phyloP scores from a whole-genome alignment of 345 rosid genomes.

The Gossypium thurberi region DNA sequence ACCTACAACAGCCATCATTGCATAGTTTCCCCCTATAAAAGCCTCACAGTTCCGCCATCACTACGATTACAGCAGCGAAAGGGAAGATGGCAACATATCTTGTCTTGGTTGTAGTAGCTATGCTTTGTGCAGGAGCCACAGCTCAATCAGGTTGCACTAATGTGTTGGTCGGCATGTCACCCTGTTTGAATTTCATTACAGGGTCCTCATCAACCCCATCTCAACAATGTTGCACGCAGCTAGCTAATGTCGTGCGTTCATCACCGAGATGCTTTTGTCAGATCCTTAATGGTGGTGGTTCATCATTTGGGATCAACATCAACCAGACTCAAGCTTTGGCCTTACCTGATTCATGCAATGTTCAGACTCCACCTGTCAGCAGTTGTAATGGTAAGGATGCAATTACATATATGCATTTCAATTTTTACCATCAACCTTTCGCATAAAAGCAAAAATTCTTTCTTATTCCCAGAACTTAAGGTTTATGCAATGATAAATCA shows the following conservation, averaged over 20 bases:
- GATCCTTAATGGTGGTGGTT: constrained; percentile 50
- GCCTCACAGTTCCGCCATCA: constrained; percentile 18
- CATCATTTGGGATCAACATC: constrained; percentile 56
- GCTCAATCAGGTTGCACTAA: constrained; percentile 61
- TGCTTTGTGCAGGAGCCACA: constrained; percentile 33
- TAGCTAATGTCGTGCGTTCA: constrained; percentile 51
- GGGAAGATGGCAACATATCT: constrained; percentile 23
- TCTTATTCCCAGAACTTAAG: constrained; percentile 1
- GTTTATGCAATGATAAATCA: neutral
- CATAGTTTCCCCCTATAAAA: constrained; percentile 23
- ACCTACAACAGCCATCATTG: constrained; percentile 23
- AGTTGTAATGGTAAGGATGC: constrained; percentile 50
- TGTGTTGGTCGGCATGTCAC: constrained; percentile 52
- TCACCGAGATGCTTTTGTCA: constrained; percentile 18
- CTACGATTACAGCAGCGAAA: constrained; percentile 20
- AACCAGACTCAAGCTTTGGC: constrained; percentile 66
- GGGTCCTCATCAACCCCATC: constrained; percentile 63
- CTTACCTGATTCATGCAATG: constrained; percentile 69
- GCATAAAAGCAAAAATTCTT: neutral
- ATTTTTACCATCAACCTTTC: neutral
- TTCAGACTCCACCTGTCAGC: constrained; percentile 69
- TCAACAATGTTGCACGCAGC: constrained; percentile 65
- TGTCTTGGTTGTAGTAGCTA: constrained; percentile 24
- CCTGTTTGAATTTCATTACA: constrained; percentile 64
- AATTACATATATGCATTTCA: neutral